A percentile compares a stretch with the other conserved stretches of the same genome.
Evolutionary conservation across 1,139 yeast genomes (phyloP).

Genomic region (Candida buenavistaensis): DNA sequence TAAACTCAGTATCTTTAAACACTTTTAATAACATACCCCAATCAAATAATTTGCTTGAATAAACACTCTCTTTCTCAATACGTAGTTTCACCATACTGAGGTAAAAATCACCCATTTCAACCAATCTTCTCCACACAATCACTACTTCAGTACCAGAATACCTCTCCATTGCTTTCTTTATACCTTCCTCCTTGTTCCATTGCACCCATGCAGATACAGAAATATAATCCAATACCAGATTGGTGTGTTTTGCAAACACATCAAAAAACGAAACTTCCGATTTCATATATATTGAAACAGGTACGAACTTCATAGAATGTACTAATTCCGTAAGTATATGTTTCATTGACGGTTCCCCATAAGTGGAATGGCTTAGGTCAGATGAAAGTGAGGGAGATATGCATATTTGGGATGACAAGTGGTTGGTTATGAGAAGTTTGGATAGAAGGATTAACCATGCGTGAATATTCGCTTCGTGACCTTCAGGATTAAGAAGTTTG

Average conservation of each 20-base stretch:
- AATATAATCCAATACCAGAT: slow-evolving; percentile 15
- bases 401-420: no score
- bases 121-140: slow-evolving; percentile 26
- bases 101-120: slow-evolving; percentile 16
- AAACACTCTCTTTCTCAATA: slow-evolving; percentile 17
- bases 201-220: slow-evolving; percentile 22
- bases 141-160: slow-evolving; percentile 19
- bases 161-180: no score
- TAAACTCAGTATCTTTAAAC: slow-evolving; percentile 16
- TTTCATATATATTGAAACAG: slow-evolving; percentile 20
- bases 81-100: slow-evolving; percentile 11
- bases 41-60: slow-evolving; percentile 23
- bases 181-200: slow-evolving; percentile 15
- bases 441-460: slow-evolving; percentile 53
- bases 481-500: slow-evolving; percentile 60
- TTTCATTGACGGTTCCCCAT: slow-evolving; percentile 34
- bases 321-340: slow-evolving; percentile 31
- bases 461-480: slow-evolving; percentile 65
- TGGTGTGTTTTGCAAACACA: neutral
- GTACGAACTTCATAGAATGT: slow-evolving; percentile 21
- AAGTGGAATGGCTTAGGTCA: slow-evolving; percentile 23
- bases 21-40: slow-evolving; percentile 16
- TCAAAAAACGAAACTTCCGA: slow-evolving; percentile 3
- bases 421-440: slow-evolving; percentile 19
- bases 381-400: no score